Evolutionary conservation across 2,329 filamentous ascomycete species (phyloP).

Genomic region (Trichoderma endophyticum): DNA sequence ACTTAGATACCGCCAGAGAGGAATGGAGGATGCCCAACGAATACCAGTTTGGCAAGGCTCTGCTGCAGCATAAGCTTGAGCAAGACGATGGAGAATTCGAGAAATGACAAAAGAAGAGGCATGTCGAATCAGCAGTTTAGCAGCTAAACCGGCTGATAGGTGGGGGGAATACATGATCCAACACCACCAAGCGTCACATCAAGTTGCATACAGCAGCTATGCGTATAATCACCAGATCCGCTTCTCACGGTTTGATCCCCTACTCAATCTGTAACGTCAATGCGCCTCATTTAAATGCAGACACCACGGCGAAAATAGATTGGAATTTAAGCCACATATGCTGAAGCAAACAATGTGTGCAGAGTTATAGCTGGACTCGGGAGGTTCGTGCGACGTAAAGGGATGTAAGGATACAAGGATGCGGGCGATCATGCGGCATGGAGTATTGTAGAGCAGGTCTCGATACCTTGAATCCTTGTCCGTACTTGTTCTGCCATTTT

Average conservation of each 20-base stretch:
- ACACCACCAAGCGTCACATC: neutral
- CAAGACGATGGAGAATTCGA: neutral
- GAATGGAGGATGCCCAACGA: neutral
- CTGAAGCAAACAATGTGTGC: neutral
- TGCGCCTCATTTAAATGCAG: neutral
- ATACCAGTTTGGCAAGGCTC: neutral
- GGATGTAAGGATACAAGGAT: neutral
- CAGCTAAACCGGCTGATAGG: neutral
- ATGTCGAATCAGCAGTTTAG: neutral
- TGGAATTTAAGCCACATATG: neutral
- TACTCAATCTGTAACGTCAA: neutral
- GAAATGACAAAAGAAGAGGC: neutral
- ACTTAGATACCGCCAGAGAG: neutral
- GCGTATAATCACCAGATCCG: neutral
- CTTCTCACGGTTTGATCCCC: neutral
- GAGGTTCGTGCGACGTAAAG: neutral
- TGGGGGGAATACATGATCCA: neutral
- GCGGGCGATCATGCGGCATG: neutral
- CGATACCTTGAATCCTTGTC: neutral
- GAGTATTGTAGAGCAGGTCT: neutral
- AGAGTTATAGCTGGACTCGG: neutral
- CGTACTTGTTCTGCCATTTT: neutral
- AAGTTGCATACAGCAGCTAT: neutral
- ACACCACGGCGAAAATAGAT: neutral
- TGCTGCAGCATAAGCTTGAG: neutral